Evolutionary conservation across 2,329 filamentous ascomycete genomes (phyloP), one percentile per base, ranked within the genome.

Genomic region (Teratosphaeria destructans): DNA sequence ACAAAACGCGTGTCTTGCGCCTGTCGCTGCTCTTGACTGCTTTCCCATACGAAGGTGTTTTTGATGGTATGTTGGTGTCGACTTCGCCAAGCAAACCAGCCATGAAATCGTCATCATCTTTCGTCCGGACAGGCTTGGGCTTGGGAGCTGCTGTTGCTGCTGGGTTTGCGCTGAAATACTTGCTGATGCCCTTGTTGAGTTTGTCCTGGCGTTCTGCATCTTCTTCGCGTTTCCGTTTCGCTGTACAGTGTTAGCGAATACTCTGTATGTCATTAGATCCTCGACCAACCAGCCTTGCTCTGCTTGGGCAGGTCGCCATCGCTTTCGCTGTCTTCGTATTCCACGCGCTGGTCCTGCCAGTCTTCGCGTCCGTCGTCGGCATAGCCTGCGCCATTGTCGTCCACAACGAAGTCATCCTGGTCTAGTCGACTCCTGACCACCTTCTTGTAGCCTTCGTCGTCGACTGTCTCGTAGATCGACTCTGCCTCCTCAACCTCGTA

Each of bases 391-490:
- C 93, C 93, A 77, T 96, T 95, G 77, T 99, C 94, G 78, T 97
- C 94, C 61, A 99, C 92, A 57, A 99, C 93, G 70, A 99, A 99
- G 76, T 99, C 94, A 68, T 99, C 94, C 69, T 95, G 82, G 71
- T 97, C 89, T 57, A 99, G 80, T 54, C 94, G 87, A 59, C 87
- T 85, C 52, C 94, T 85, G 14, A 99, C 91, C 65, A 97, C 87
- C 73, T 95, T 95, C 79, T 96, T 96, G 80, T 99, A 99, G 57
- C 89, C 89, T 70, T 94, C 93, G 69, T 99, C 94, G 71, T 97
- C 92, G 55, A 99, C 91, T 69, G 95, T 92, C 64, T 97, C 94
- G 77, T 97, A 99, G 53, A 99, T 79, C 66, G 89, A 85, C 65
- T 87, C 84, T 68, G 89, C 88, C 63, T 97, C 87, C 68, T 90